Conservation (phyloP, 148 eudicot genomes). For the Rhododendron williamsianum region DNA sequence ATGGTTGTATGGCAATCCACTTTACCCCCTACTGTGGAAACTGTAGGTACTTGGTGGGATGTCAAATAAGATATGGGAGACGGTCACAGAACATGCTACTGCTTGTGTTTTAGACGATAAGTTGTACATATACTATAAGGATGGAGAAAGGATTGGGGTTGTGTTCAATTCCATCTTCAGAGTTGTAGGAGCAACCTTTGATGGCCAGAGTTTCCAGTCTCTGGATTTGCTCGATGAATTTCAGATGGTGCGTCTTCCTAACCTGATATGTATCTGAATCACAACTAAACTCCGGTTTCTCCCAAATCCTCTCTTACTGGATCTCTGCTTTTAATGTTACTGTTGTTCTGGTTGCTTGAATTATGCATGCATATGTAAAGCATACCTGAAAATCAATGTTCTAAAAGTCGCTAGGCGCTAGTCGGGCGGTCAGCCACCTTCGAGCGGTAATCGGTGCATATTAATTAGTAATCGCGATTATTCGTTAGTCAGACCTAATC, state of each 20-base stretch:
- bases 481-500: no score
- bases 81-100: conserved; percentile 41
- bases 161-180: conserved; percentile 38
- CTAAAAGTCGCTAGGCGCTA: no score
- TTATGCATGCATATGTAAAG: not conserved
- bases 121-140: conserved; percentile 21
- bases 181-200: conserved; percentile 35
- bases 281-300: not conserved
- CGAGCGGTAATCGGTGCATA: no score
- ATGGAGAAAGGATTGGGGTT: conserved; percentile 26
- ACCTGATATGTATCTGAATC: not conserved
- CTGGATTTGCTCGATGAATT: conserved; percentile 21
- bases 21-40: not conserved
- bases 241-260: conserved; percentile 39
- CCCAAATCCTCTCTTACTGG: not conserved
- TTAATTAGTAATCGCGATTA: no score
- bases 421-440: no score
- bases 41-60: conserved; percentile 35
- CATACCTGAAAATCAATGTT: not conserved
- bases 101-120: conserved; percentile 36
- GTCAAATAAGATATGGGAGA: conserved; percentile 41
- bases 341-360: not conserved
- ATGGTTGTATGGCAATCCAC: not conserved
- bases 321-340: not conserved
- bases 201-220: conserved; percentile 31